Evolutionary conservation across 306 rosid genomes (phyloP).

Genomic region (Myrica gale): DNA sequence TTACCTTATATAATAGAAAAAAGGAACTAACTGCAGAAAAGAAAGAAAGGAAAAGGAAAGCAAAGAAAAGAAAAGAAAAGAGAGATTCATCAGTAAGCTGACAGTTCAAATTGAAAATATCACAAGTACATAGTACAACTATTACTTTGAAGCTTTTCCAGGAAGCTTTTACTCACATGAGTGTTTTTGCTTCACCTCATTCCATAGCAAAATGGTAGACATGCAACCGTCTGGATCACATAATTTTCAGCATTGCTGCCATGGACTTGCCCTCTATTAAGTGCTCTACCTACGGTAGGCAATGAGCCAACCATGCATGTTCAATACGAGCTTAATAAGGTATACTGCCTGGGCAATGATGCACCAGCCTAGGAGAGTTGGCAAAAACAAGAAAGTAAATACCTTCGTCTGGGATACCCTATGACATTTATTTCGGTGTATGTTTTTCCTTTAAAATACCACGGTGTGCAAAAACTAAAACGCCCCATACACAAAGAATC

Average conservation of each 20-base stretch:
- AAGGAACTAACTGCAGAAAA: neutral
- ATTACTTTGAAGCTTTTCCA: too few species aligned
- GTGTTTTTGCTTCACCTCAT: too few species aligned
- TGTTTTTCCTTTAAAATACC: neutral
- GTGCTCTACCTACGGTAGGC: neutral
- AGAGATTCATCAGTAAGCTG: too few species aligned
- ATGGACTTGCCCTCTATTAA: neutral
- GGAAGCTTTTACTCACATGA: too few species aligned
- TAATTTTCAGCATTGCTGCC: neutral
- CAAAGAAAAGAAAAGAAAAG: neutral
- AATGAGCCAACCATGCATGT: neutral
- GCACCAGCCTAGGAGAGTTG: neutral
- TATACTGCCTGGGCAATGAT: neutral
- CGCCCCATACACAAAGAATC: neutral
- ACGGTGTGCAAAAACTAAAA: neutral
- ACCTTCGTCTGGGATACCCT: neutral
- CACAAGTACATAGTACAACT: too few species aligned
- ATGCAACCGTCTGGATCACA: neutral
- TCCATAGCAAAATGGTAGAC: neutral
- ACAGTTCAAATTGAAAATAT: too few species aligned
- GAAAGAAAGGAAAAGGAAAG: neutral
- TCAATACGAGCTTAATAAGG: neutral
- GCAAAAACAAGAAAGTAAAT: neutral
- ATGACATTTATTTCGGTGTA: neutral
- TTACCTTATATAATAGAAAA: neutral